These are phyloP conservation scores for Mycena latifolia DNA, from an alignment of 768 basidiomycete genomes.

Conservation along the genomic window DNA sequence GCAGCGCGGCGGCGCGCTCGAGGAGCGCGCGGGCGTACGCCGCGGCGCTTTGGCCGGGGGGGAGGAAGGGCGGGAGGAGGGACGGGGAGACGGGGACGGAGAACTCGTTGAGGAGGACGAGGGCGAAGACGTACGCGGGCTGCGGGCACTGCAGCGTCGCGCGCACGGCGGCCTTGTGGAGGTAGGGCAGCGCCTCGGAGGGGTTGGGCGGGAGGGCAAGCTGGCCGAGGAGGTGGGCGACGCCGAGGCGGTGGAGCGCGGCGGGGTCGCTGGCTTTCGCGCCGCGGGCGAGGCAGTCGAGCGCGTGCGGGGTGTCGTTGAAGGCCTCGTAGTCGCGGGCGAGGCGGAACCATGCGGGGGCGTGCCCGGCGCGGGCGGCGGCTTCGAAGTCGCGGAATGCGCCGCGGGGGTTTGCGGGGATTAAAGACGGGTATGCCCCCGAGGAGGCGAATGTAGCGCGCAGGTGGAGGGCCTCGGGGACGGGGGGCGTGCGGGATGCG, in stretches of 20 bases:
- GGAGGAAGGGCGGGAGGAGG: constrained; percentile 64
- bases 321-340: constrained; percentile 92
- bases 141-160: constrained; percentile 85
- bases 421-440: constrained; percentile 72
- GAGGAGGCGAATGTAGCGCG: constrained; percentile 82
- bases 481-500: constrained; percentile 37
- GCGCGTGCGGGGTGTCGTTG: constrained; percentile 78
- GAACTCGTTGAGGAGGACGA: constrained; percentile 89
- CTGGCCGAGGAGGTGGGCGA: constrained; percentile 93
- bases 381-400: constrained; percentile 94
- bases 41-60: constrained; percentile 57
- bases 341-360: constrained; percentile 91
- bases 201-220: constrained; percentile 53
- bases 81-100: constrained; percentile 57
- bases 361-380: constrained; percentile 82
- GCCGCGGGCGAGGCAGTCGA: constrained; percentile 90
- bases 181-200: background rate
- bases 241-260: constrained; percentile 74
- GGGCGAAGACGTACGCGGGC: constrained; percentile 90
- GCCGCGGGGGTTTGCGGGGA: constrained; percentile 75
- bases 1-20: constrained; percentile 87
- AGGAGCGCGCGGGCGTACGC: constrained; percentile 81
- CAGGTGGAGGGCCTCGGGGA: constrained; percentile 82
- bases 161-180: constrained; percentile 71
- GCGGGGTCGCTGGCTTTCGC: constrained; percentile 68